phyloP scores from a whole-genome alignment of 2,329 filamentous ascomycete genomes.

The Hypocreales sp. region DNA sequence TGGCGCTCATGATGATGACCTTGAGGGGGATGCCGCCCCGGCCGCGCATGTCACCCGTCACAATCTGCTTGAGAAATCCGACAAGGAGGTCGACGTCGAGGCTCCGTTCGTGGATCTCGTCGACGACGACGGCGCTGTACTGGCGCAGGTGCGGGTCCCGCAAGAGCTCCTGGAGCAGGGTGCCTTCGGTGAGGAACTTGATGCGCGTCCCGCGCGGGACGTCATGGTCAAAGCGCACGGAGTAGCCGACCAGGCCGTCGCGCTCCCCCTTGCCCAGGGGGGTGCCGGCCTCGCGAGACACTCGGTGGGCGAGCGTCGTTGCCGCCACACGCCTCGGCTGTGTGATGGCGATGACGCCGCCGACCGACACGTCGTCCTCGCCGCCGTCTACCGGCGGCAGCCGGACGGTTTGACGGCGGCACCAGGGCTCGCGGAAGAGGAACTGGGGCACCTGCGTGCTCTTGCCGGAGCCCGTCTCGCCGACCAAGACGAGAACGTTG shows the following conservation, averaged over 20 bases:
- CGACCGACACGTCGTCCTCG: conserved; percentile 35
- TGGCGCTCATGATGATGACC: conserved; percentile 93
- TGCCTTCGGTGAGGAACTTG: conserved; percentile 93
- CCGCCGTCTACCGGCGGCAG: conserved; percentile 18
- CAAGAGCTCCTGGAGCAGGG: conserved; percentile 86
- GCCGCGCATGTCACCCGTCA: conserved; percentile 44
- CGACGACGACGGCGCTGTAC: conserved; percentile 84
- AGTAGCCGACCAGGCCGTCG: conserved; percentile 63
- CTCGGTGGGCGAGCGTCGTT: conserved; percentile 75
- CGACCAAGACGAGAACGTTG: conserved; percentile 71
- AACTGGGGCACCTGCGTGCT: conserved; percentile 95
- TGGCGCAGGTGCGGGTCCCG: conserved; percentile 66
- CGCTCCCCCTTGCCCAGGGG: conserved; percentile 26
- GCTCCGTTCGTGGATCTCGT: conserved; percentile 93
- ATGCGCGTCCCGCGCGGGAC: conserved; percentile 70
- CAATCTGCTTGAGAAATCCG: conserved; percentile 72
- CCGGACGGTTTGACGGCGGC: conserved; percentile 40
- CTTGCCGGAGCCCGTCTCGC: conserved; percentile 93
- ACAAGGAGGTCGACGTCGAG: conserved; percentile 85
- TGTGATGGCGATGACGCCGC: conserved; percentile 80
- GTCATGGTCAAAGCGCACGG: conserved; percentile 83
- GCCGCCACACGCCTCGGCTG: conserved; percentile 89
- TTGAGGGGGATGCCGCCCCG: conserved; percentile 65
- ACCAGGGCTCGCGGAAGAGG: conserved; percentile 66
- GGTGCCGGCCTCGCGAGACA: conserved; percentile 59